Evolutionary conservation across 352 stramenopile genomes (phyloP), one percentile per base, ranked within the genome.

Genomic region (Globisporangium sylvaticum): DNA sequence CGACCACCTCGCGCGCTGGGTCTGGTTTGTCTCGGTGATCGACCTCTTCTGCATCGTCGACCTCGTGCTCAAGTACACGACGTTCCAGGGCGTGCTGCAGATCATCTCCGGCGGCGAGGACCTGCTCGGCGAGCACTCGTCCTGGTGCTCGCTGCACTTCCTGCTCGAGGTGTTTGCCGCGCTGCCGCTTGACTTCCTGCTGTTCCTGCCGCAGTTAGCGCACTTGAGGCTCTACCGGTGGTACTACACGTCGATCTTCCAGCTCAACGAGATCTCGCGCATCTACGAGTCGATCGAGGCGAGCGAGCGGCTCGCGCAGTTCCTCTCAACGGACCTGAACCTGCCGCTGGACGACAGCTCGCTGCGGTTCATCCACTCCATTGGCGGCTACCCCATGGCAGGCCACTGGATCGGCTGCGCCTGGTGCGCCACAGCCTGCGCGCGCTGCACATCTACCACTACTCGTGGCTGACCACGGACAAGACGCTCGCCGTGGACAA

Each of bases 371-470:
- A 64, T 84, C 1, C 78, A 80, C 2, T 88, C 81, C 0, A 64
- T 89, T 31, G 58, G 60, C 25, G 69, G 74, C 8, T 93, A 88
- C 62, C 8, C 90, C 56, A 56, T 94, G 14, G 72, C 76, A 0
- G 78, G 74, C 1, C 85, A 94, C 65, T 92, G 81, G 83, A 90
- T 92, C 42, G 83, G 67, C 3, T 94, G 85, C 24, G 46, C 87
- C 1, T 92, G 83, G 83, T 92, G 79, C 46, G 75, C 71, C 15
- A 64, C 78, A 80, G 81, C 9, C 31, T 89, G 24, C 65, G 84
- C 25, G 78, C 79, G 4, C 78, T 82, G 48, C 42, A 77, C 8
- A 60, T 80, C 15, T 85, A 85, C 54, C 76, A 79, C 18, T 75
- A 69, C 10, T 90, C 81, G 18, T 91, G 83, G 83, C 67, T 91